phyloP scores from a whole-genome alignment of 306 rosid genomes.

The Benincasa hispida region DNA sequence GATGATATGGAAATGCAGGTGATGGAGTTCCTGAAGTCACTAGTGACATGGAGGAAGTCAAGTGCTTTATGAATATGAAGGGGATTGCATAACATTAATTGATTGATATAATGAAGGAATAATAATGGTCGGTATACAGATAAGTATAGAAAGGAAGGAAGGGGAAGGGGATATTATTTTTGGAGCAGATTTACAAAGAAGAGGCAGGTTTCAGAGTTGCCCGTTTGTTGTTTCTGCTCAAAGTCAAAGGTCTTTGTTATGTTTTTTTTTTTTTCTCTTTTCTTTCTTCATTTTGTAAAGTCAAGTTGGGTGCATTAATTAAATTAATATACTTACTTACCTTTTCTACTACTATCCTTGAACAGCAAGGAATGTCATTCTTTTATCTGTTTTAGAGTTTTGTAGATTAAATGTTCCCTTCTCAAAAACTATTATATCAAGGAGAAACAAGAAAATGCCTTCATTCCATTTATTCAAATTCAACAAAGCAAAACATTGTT shows the following conservation, averaged over 20 bases:
- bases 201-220: constrained; percentile 6
- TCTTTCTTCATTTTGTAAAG: neutral
- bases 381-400: neutral
- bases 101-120: neutral
- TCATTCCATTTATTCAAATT: neutral
- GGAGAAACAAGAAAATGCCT: neutral
- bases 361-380: neutral
- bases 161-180: neutral
- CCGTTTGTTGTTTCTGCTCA: constrained; percentile 8
- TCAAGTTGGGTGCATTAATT: constrained; percentile 2
- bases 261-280: neutral
- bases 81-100: neutral
- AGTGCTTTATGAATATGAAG: constrained; percentile 25
- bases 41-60: constrained; percentile 57
- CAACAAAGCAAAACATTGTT: neutral
- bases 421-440: neutral
- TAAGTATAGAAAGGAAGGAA: neutral
- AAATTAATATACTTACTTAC: neutral
- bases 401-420: neutral
- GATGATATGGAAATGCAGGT: constrained; percentile 35
- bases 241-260: neutral
- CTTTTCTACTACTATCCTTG: neutral
- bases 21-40: constrained; percentile 77
- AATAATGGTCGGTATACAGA: constrained; percentile 1
- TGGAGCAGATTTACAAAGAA: constrained; percentile 1